Percentiles rank a stretch among this genome's conserved stretches.
These are phyloP conservation scores for Nicotiana knightiana DNA, from an alignment of 257 asterid species.

Conservation along the genomic window DNA sequence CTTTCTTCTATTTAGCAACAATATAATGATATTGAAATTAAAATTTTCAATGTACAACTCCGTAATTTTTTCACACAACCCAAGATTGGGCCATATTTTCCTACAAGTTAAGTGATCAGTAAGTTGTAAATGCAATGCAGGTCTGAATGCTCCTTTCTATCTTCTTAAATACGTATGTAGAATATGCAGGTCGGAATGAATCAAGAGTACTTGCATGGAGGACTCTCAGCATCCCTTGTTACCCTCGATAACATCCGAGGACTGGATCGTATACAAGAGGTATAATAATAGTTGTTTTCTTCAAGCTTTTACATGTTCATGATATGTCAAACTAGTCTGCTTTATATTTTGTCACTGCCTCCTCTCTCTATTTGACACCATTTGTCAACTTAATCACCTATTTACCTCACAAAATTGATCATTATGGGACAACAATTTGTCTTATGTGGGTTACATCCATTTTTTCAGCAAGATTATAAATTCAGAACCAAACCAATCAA, in stretches of 20 bases:
- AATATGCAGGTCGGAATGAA: background rate
- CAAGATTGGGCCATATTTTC: background rate
- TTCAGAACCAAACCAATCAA: background rate
- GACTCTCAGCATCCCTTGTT: constrained; percentile 95
- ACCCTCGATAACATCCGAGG: constrained; percentile 87
- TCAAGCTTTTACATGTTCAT: background rate
- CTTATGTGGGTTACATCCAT: background rate
- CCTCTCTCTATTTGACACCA: background rate
- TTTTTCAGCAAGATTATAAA: background rate
- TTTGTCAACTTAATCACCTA: background rate
- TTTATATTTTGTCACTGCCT: background rate
- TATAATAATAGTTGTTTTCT: constrained; percentile 5
- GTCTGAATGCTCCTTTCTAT: background rate
- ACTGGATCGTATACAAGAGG: constrained; percentile 96
- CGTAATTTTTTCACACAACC: background rate
- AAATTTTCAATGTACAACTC: background rate
- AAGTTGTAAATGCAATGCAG: background rate
- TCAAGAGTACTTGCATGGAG: constrained; percentile 49
- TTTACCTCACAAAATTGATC: background rate
- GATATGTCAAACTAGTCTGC: background rate
- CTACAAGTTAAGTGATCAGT: background rate
- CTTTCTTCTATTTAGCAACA: background rate
- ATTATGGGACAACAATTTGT: background rate
- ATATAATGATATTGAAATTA: background rate
- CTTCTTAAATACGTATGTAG: no score